Base-by-base conservation (phyloP, 768 basidiomycete species). In the Phanerochaete carnosa region DNA sequence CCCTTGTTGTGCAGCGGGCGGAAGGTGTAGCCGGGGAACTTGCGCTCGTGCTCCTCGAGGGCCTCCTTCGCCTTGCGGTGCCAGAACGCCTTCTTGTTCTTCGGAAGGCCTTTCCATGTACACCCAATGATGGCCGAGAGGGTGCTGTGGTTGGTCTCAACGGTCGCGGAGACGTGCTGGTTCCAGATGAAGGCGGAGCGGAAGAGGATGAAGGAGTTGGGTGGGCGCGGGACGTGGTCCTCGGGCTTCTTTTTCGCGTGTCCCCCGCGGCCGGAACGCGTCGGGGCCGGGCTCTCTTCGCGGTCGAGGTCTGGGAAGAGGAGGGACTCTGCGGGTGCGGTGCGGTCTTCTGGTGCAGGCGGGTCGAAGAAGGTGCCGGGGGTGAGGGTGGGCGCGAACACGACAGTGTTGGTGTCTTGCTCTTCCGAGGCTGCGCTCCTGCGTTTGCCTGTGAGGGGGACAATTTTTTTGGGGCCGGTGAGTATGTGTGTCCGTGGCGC, bases 141-240 rank as follows among this genome's bases (percentile, higher is more conserved):
- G 2, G 90, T 91, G 66, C 86, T 88, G 75, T 91, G 90, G 70
- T 89, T 91, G 30, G 88, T 89, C 77, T 92, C 90, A 61, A 92
- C 86, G 55, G 82, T 84, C 8, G 87, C 83, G 9, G 89, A 85
- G 64, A 92, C 89, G 65, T 88, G 88, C 66, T 89, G 86, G 65
- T 78, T 81, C 75, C 89, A 89, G 72, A 92, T 89, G 74, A 92
- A 92, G 0, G 87, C 86, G 0, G 89, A 89, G 62, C 90, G 87
- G 79, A 92, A 93, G 67, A 93, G 82, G 69, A 92, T 93, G 76
- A 93, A 93, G 26, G 90, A 91, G 68, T 93, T 92, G 1, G 90
- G 89, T 1, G 90, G 90, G 45, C 90, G 88, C 19, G 90, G 90
- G 63, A 93, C 89, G 70, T 92, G 88, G 64, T 88, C 83, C 28